A percentile compares a stretch with the other conserved stretches of the same genome.
Evolutionary conservation across 805 yeast genomes (phyloP).

Genomic region (Aciculoconidium aculeatum): DNA sequence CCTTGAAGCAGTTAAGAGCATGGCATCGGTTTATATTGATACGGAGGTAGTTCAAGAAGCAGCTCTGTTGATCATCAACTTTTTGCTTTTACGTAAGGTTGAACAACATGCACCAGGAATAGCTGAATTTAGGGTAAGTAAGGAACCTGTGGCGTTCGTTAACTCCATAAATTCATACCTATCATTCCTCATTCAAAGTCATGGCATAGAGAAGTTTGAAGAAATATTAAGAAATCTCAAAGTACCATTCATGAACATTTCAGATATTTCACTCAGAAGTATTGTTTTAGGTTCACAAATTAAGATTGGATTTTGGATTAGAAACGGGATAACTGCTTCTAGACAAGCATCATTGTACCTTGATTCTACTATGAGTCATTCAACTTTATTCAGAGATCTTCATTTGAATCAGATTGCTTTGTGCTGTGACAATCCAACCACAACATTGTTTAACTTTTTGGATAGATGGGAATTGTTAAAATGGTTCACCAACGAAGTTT

Average conservation of each 20-base stretch:
- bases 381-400: constrained; percentile 38
- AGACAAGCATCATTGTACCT: constrained; percentile 47
- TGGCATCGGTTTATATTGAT: constrained; percentile 17
- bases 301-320: constrained; percentile 62
- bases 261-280: constrained; percentile 56
- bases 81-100: constrained; percentile 21
- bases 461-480: constrained; percentile 53
- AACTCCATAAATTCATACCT: constrained; percentile 56
- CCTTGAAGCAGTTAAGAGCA: constrained; percentile 34
- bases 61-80: constrained; percentile 24
- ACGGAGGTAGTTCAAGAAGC: constrained; percentile 14
- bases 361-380: constrained; percentile 35
- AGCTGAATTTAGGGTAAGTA: constrained; percentile 40
- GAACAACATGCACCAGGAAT: constrained; percentile 22
- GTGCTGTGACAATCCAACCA: constrained; percentile 31
- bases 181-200: constrained; percentile 37
- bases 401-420: constrained; percentile 42
- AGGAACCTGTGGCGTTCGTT: constrained; percentile 48
- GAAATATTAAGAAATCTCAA: constrained; percentile 9
- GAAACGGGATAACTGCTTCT: constrained; percentile 57
- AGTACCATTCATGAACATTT: constrained; percentile 38
- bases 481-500: constrained; percentile 40
- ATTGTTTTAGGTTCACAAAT: constrained; percentile 59
- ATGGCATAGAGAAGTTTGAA: constrained; percentile 19
- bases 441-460: constrained; percentile 32